Percentiles rank a stretch among this genome's conserved stretches.
phyloP scores from a whole-genome alignment of 2,329 filamentous ascomycete genomes.

The Calonectria pseudoturangicola region DNA sequence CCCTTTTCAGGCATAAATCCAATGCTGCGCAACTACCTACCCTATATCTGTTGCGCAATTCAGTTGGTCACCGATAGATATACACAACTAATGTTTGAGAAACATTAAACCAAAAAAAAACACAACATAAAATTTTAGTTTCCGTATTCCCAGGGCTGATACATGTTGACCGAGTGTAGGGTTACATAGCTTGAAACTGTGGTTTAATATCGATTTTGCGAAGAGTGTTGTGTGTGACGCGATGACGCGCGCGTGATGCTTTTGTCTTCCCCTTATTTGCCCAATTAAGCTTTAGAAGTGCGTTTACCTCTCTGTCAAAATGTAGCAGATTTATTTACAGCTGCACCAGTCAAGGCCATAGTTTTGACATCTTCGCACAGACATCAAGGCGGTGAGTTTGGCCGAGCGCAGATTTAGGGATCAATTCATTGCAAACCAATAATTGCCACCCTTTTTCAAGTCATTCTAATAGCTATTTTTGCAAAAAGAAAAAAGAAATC shows the following conservation, averaged over 20 bases:
- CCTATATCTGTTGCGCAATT: neutral
- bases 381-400: neutral
- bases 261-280: neutral
- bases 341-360: neutral
- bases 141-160: too few species aligned
- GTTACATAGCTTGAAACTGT: slow-evolving; percentile 2
- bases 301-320: neutral
- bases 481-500: too few species aligned
- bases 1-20: neutral
- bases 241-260: neutral
- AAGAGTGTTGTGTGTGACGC: too few species aligned
- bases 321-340: neutral
- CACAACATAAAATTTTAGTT: neutral
- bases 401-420: slow-evolving; percentile 14
- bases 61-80: neutral
- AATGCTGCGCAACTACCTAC: slow-evolving; percentile 15
- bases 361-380: slow-evolving; percentile 5
- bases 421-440: neutral
- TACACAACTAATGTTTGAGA: neutral
- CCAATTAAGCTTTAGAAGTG: too few species aligned
- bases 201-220: too few species aligned
- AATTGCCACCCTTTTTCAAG: too few species aligned
- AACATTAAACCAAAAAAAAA: neutral
- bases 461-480: neutral
- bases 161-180: neutral